Evolutionary conservation across 352 stramenopile genomes (phyloP).

Genomic region (Phytopythium sindhum): DNA sequence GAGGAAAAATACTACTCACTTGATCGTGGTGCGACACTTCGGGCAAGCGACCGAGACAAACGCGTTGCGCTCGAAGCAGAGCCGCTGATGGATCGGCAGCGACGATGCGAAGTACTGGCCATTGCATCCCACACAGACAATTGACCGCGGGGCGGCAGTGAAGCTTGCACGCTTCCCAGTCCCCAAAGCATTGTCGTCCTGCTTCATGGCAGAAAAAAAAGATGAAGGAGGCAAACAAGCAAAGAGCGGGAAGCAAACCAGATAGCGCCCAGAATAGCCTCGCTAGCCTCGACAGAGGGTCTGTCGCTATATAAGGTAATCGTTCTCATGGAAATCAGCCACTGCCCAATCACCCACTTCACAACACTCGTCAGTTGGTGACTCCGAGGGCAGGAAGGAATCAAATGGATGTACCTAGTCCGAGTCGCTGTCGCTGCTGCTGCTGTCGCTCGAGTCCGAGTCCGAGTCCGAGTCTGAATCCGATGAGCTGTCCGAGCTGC

Average conservation of each 20-base stretch:
- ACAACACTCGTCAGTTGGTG: background rate
- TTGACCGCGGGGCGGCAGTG: slow-evolving; percentile 15
- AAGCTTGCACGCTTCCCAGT: slow-evolving; percentile 1
- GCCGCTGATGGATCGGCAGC: slow-evolving; percentile 69
- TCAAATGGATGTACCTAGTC: background rate
- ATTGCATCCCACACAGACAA: slow-evolving; percentile 42
- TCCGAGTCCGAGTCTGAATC: slow-evolving; percentile 48
- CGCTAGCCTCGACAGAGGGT: background rate
- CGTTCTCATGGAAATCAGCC: background rate
- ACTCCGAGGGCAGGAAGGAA: background rate
- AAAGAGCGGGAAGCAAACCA: background rate
- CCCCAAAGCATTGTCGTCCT: background rate
- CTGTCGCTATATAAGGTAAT: slow-evolving; percentile 3
- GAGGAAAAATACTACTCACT: slow-evolving; percentile 13
- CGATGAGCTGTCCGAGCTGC: slow-evolving; percentile 31
- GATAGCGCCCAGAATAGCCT: background rate
- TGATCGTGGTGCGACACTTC: slow-evolving; percentile 30
- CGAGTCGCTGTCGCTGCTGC: slow-evolving; percentile 18
- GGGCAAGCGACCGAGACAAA: slow-evolving; percentile 48
- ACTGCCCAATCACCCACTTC: background rate
- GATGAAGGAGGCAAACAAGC: background rate
- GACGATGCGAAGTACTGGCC: slow-evolving; percentile 60
- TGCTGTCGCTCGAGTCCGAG: slow-evolving; percentile 21
- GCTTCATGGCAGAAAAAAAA: background rate
- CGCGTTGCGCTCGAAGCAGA: slow-evolving; percentile 59